Conservation (phyloP, 2,329 filamentous ascomycete species). For the Arthrobotrys sinensis region DNA sequence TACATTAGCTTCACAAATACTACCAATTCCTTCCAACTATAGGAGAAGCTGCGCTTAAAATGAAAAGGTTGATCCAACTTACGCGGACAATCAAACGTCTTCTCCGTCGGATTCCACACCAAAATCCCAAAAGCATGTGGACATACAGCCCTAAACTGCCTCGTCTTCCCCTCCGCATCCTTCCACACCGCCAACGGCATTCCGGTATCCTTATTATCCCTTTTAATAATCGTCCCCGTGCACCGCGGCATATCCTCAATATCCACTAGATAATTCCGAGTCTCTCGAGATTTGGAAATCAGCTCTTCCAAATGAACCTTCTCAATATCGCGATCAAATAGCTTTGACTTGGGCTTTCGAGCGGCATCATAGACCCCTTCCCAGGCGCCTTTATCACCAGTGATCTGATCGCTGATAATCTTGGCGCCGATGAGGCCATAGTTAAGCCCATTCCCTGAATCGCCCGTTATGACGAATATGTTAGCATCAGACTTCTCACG, state of each 20-base stretch:
- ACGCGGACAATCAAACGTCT: constrained; percentile 25
- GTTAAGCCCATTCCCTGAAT: constrained; percentile 74
- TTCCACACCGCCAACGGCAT: constrained; percentile 26
- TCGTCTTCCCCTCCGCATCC: constrained; percentile 3
- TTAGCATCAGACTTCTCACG: constrained; percentile 67
- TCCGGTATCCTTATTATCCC: not conserved
- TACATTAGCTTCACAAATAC: not conserved
- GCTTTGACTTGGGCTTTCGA: constrained; percentile 70
- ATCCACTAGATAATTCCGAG: not conserved
- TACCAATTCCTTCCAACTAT: not conserved
- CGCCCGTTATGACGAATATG: constrained; percentile 73
- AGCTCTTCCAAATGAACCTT: constrained; percentile 36
- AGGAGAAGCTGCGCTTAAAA: too few relatives aligned
- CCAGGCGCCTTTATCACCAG: constrained; percentile 71
- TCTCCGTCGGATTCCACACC: constrained; percentile 14
- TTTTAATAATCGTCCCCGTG: not conserved
- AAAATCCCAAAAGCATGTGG: constrained; percentile 23
- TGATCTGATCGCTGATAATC: constrained; percentile 73
- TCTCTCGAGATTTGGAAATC: constrained; percentile 7
- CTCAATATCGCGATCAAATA: constrained; percentile 69
- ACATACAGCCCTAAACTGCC: constrained; percentile 17
- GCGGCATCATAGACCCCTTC: constrained; percentile 71
- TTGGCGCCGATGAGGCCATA: constrained; percentile 72
- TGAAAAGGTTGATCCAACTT: not conserved
- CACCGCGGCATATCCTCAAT: constrained; percentile 23